These are phyloP conservation scores for Pilatotrama ljubarskyi DNA, from an alignment of 768 basidiomycete genomes.

Conservation along the genomic window DNA sequence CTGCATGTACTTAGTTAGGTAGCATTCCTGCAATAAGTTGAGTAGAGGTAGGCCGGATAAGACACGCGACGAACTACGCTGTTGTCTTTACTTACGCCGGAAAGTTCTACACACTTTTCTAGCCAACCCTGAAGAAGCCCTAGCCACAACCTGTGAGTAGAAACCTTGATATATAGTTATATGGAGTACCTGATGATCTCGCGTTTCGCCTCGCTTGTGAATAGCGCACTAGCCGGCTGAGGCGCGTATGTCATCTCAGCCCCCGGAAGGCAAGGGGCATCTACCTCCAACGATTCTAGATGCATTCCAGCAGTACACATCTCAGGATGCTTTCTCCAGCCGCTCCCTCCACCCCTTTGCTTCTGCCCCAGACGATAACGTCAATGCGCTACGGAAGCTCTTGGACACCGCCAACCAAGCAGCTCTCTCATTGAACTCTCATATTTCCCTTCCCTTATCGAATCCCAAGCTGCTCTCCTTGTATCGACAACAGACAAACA, in stretches of 20 bases:
- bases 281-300: conserved; percentile 7
- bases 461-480: conserved; percentile 70
- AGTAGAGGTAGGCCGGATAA: too few relatives aligned
- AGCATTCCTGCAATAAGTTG: too few relatives aligned
- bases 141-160: too few relatives aligned
- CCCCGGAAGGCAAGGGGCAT: neutral
- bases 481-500: conserved; percentile 60
- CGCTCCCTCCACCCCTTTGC: conserved; percentile 32
- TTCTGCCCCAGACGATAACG: conserved; percentile 23
- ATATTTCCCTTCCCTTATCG: conserved; percentile 49
- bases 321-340: conserved; percentile 19
- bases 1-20: too few relatives aligned
- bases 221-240: too few relatives aligned
- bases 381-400: conserved; percentile 48
- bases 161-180: too few relatives aligned
- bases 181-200: too few relatives aligned
- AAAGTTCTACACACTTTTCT: too few relatives aligned
- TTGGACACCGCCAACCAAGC: conserved; percentile 54
- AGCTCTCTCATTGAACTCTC: conserved; percentile 52
- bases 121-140: too few relatives aligned
- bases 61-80: too few relatives aligned
- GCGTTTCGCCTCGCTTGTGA: too few relatives aligned
- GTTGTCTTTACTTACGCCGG: too few relatives aligned
- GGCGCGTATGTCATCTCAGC: conserved; percentile 8
- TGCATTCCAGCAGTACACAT: conserved; percentile 22